phyloP scores from a whole-genome alignment of 495 filamentous ascomycete species.

The Rostrohypoxylon terebratum region DNA sequence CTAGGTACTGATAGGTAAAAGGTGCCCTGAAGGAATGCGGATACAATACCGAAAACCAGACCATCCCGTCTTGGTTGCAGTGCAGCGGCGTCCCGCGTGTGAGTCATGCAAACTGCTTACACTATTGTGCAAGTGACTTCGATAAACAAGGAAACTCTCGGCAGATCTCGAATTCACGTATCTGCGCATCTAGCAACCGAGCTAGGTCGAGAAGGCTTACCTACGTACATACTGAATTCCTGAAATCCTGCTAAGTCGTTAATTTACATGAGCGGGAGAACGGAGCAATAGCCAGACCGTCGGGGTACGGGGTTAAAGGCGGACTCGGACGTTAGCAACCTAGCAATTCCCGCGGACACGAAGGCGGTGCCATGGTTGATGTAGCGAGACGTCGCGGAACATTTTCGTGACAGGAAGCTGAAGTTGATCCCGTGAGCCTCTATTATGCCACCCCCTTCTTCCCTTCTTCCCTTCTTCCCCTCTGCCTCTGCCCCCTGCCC shows the following conservation, averaged over 20 bases:
- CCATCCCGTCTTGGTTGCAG: conserved; percentile 19
- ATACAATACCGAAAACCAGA: conserved; percentile 21
- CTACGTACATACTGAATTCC: not conserved
- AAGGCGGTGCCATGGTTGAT: conserved; percentile 19
- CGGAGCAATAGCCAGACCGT: conserved; percentile 31
- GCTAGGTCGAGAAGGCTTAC: not conserved
- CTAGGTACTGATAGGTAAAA: not conserved
- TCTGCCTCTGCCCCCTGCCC: no score
- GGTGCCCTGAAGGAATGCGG: conserved; percentile 1
- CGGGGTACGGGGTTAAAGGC: conserved; percentile 28
- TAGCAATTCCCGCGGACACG: conserved; percentile 11
- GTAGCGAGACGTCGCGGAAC: conserved; percentile 23
- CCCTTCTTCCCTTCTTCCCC: not conserved
- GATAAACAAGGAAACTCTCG: conserved; percentile 19
- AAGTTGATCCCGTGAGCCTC: conserved; percentile 31
- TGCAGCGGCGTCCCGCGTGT: conserved; percentile 25
- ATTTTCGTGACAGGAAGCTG: conserved; percentile 41
- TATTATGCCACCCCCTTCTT: not conserved
- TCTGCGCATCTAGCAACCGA: not conserved
- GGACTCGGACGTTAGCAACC: conserved; percentile 25
- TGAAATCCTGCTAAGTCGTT: conserved; percentile 2
- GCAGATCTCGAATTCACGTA: not conserved
- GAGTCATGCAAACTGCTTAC: conserved; percentile 43
- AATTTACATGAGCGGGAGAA: conserved; percentile 37
- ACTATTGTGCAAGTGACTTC: conserved; percentile 22